These are phyloP conservation scores for Cicer yamashitae DNA, from an alignment of 306 rosid species.

Conservation along the genomic window DNA sequence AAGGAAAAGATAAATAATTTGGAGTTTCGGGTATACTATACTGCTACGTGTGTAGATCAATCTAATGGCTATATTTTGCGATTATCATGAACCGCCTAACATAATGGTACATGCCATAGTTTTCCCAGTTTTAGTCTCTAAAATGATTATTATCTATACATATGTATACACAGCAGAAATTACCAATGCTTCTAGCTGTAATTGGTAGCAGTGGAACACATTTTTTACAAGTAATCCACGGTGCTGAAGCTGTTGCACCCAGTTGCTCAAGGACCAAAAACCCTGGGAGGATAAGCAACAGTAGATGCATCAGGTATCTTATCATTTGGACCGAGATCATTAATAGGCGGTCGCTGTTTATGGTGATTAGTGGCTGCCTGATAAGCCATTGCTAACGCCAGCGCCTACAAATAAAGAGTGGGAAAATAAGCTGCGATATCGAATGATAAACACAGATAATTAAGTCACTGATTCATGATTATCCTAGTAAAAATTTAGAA, in stretches of 20 bases:
- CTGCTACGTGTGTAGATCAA: too few relatives aligned
- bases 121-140: neutral
- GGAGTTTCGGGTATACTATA: too few relatives aligned
- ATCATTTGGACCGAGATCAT: conserved; percentile 67
- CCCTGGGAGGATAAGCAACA: conserved; percentile 45
- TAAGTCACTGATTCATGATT: neutral
- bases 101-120: too few relatives aligned
- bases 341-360: conserved; percentile 63
- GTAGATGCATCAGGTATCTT: conserved; percentile 42
- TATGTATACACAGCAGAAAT: neutral
- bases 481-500: conserved; percentile 16
- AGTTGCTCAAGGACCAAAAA: conserved; percentile 40
- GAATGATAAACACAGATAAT: conserved; percentile 1
- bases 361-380: conserved; percentile 74
- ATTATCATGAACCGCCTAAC: too few relatives aligned
- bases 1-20: too few relatives aligned
- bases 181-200: neutral
- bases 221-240: neutral
- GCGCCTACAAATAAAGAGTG: conserved; percentile 44
- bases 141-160: neutral
- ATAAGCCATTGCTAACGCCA: conserved; percentile 80
- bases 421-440: neutral
- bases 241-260: neutral
- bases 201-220: conserved; percentile 18
- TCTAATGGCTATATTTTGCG: too few relatives aligned